Evolutionary conservation across 257 asterid species (phyloP).

Genomic region (Solanum pennellii): DNA sequence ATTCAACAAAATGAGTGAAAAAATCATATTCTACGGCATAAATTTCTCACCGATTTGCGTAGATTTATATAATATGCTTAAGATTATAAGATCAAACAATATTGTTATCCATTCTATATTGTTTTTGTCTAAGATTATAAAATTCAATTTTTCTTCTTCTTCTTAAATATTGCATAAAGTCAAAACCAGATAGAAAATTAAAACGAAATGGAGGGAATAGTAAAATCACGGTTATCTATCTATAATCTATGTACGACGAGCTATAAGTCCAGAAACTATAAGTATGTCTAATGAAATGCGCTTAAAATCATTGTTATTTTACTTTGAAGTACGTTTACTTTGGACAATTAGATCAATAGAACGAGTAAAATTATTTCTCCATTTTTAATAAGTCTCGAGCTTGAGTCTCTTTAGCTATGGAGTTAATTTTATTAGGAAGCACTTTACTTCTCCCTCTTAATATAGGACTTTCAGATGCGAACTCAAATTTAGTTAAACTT

Average conservation of each 20-base stretch:
- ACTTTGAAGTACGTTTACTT: neutral
- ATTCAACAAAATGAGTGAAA: accelerated
- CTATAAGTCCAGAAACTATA: neutral
- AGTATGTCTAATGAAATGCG: neutral
- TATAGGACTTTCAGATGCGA: no score
- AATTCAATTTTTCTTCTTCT: neutral
- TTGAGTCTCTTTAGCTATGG: neutral
- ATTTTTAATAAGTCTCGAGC: neutral
- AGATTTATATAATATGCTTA: no score
- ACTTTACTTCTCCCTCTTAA: neutral
- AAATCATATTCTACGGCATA: no score
- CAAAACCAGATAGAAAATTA: neutral
- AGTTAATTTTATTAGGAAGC: neutral
- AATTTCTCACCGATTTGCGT: no score
- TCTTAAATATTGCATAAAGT: neutral
- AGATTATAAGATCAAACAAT: no score
- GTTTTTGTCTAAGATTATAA: neutral
- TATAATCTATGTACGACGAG: neutral
- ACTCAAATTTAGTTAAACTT: no score
- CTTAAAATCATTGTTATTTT: neutral
- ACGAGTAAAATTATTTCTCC: neutral
- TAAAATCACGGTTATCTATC: neutral
- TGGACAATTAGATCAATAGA: neutral
- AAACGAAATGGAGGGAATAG: neutral
- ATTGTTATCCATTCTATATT: no score